Percentiles rank a stretch among this genome's conserved stretches.
phyloP scores from a whole-genome alignment of 257 asterid genomes.

The Primulina huaijiensis region DNA sequence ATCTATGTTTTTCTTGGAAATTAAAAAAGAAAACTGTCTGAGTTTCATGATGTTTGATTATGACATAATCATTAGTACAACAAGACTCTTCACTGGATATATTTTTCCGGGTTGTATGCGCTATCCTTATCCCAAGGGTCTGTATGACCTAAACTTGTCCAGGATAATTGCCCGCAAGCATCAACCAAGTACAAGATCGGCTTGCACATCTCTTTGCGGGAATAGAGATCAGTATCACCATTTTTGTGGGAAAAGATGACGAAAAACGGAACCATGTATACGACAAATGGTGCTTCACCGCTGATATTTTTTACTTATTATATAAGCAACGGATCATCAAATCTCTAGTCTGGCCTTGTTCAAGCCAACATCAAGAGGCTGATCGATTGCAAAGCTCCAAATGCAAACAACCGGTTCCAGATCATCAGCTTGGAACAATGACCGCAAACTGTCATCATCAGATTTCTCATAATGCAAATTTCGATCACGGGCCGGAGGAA shows the following conservation, averaged over 20 bases:
- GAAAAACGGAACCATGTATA: background rate
- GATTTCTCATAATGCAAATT: constrained; percentile 1
- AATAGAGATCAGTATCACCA: background rate
- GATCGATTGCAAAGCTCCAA: constrained; percentile 42
- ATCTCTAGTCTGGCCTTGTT: constrained; percentile 23
- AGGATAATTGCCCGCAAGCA: background rate
- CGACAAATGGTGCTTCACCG: background rate
- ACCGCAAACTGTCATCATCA: constrained; percentile 26
- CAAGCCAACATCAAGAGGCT: constrained; percentile 36
- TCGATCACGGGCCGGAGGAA: constrained; percentile 13
- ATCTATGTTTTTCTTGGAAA: background rate
- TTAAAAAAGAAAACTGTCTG: background rate
- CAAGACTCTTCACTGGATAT: background rate
- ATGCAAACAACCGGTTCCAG: constrained; percentile 36
- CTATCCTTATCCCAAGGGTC: background rate
- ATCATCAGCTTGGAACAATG: constrained; percentile 30
- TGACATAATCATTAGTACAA: background rate
- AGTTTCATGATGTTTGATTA: background rate
- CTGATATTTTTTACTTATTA: background rate
- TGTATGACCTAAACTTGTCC: background rate
- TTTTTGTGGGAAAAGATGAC: background rate
- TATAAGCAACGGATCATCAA: background rate
- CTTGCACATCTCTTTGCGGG: background rate
- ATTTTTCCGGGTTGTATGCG: too few species aligned
- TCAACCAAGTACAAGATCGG: background rate